A percentile compares a stretch with the other conserved stretches of the same genome.
Conservation (phyloP, 495 filamentous ascomycete species). For the Penicillium psychrofluorescens region DNA sequence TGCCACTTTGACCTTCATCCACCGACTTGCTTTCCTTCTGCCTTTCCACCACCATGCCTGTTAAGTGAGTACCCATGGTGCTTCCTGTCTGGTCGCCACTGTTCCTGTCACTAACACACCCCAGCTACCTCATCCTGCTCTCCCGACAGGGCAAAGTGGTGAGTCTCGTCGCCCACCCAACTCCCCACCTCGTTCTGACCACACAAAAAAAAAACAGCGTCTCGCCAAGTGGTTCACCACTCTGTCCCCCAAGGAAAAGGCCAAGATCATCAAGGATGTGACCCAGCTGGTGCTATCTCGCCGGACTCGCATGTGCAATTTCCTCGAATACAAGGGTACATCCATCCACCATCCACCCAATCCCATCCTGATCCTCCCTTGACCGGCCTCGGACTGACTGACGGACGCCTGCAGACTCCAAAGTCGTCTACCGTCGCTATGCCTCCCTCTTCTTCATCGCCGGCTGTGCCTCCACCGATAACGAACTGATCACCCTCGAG, state of each 20-base stretch:
- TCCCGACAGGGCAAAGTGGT: slow-evolving; percentile 99
- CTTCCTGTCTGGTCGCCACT: not conserved
- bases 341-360: slow-evolving; percentile 5
- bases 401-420: slow-evolving; percentile 61
- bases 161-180: slow-evolving; percentile 38
- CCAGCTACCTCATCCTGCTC: slow-evolving; percentile 92
- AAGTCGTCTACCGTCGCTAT: slow-evolving; percentile 97
- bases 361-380: slow-evolving; percentile 2
- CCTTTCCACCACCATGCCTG: slow-evolving; percentile 41
- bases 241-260: slow-evolving; percentile 94
- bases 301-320: slow-evolving; percentile 98
- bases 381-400: slow-evolving; percentile 1
- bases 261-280: slow-evolving; percentile 99
- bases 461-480: slow-evolving; percentile 88
- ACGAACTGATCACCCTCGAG: slow-evolving; percentile 96
- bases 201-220: slow-evolving; percentile 47
- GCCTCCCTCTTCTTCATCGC: slow-evolving; percentile 99
- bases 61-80: slow-evolving; percentile 40
- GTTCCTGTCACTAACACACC: slow-evolving; percentile 3
- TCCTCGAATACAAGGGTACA: slow-evolving; percentile 95
- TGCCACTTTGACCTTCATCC: not conserved
- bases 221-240: slow-evolving; percentile 99
- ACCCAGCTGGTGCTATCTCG: slow-evolving; percentile 94
- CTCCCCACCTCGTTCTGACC: slow-evolving; percentile 13
- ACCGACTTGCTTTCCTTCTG: not conserved